Evolutionary conservation across 2,329 filamentous ascomycete genomes (phyloP), one percentile per base, ranked within the genome.

Genomic region (Diplocarpon mali): DNA sequence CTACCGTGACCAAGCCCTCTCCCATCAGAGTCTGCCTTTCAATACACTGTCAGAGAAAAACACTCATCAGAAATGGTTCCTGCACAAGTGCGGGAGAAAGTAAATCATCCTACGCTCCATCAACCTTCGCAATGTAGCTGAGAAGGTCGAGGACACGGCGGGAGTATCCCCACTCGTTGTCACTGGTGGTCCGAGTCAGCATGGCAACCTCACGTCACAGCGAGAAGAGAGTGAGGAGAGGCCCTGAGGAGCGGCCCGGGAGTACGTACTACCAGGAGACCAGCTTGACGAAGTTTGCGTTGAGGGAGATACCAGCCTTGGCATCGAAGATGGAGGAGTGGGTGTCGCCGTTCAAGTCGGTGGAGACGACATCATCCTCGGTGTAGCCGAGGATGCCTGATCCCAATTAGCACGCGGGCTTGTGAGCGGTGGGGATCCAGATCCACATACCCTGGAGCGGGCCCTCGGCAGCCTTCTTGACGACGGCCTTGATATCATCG

Each of bases 81-180:
- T 17, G 20, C 20, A 4, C 4, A 7, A 7, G 20, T 24, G 20
- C 7, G 20, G 20, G 20, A 24, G 20, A 24, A 24, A 24, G 7
- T 24, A 24, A 32, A 32, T 46, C 57, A 55, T 61, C 61, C 58
- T 62, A 55, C 50, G 50, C 42, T 46, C 48, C 55, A 62, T 89
- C 85, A 55, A 83, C 80, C 76, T 85, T 85, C 69, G 83, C 73
- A 62, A 89, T 76, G 75, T 88, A 83, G 70, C 75, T 73, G 66
- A 78, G 66, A 62, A 92, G 83, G 71, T 92, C 85, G 59, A 89
- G 73, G 63, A 89, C 85, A 80, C 85, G 92, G 75, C 89, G 89
- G 69, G 85, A 93, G 84, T 98, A 96, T 65, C 89, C 92, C 88
- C 89, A 95, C 80, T 96, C 90, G 78, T 96, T 96, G 78, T 95